Evolutionary conservation across 2,329 filamentous ascomycete genomes (phyloP), one percentile per base, ranked within the genome.

Genomic region (Drechslerella stenobrocha): DNA sequence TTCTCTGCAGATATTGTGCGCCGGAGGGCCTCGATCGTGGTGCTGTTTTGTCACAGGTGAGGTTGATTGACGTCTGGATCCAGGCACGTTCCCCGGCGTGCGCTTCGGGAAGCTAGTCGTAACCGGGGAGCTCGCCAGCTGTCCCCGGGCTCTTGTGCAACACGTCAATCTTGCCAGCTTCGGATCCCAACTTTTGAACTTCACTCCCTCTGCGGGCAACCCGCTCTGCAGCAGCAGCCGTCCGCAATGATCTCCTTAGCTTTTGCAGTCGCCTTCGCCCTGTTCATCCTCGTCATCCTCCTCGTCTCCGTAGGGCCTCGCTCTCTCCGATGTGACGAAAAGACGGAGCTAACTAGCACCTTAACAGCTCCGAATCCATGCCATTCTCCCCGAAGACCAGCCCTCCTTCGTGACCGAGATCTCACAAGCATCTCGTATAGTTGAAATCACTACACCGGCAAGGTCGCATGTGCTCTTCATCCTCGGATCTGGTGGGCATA

Each of bases 401-500:
- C 32, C 22, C 18, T 32, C 40, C 52, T 52, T 3, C 52, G 52
- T 42, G 26, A 63, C 57, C 30, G 26, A 28, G 26, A 69, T 69
- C 51, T 24, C 48, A 13, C 57, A 63, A 52, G 60, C 63, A n/a
- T 15, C 34, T 6, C 63, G 63, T n/a, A 56, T 67, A 60, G 51
- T 60, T 18, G 63, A 69, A 48, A 51, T 69, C 23, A 63, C 22
- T 13, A 46, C 57, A 2, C 56, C 52, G 1, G 28, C 20, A 1
- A 63, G 48, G n/a, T 63, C 56, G 3, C 84, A 91, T 76, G 79
- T 90, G 55, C 80, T 95, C 28, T 83, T 95, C 70, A 86, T 97
- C 23, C 86, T 97, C 22, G 93, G 93, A 52, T 95, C 89, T 1
- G 93, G 93, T 28, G 93, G 93, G 0, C 93, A 98, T 77, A 96